Conservation (phyloP, 768 basidiomycete species). For the Amanita inopinata region DNA sequence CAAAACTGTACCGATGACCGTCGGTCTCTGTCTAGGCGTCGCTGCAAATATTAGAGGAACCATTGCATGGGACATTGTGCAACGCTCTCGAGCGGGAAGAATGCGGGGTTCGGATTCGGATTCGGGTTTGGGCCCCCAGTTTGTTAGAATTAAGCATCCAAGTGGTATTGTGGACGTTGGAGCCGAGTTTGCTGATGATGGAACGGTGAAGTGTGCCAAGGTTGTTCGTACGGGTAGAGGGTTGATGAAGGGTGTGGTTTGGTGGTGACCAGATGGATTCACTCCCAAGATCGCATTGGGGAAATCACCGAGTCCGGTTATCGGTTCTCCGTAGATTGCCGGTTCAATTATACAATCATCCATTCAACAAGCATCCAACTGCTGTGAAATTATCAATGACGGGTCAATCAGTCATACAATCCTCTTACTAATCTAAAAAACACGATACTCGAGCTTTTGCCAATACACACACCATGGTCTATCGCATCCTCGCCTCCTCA, state of each 20-base stretch:
- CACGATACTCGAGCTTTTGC: neutral
- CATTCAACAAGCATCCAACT: no score
- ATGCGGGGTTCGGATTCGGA: constrained; percentile 12
- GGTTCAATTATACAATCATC: no score
- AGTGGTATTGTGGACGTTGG: constrained; percentile 62
- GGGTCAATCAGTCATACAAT: no score
- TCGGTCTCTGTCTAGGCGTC: constrained; percentile 60
- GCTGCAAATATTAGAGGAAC: constrained; percentile 47
- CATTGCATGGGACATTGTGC: constrained; percentile 41
- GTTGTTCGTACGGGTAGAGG: constrained; percentile 61
- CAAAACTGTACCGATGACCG: constrained; percentile 65
- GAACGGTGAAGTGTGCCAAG: constrained; percentile 44
- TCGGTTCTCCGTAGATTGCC: neutral
- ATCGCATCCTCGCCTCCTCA: constrained; percentile 53
- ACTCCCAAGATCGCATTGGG: no score
- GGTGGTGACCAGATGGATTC: constrained; percentile 34
- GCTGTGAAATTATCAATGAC: no score
- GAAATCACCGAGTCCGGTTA: neutral
- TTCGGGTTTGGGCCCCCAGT: no score
- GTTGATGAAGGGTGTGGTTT: constrained; percentile 63
- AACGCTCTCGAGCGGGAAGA: constrained; percentile 16
- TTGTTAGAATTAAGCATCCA: constrained; percentile 52
- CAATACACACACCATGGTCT: constrained; percentile 6
- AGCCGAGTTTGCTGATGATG: constrained; percentile 36
- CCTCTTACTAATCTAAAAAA: neutral